Conservation (phyloP, 2,329 filamentous ascomycete species). For the Coniochaeta ligniaria region DNA sequence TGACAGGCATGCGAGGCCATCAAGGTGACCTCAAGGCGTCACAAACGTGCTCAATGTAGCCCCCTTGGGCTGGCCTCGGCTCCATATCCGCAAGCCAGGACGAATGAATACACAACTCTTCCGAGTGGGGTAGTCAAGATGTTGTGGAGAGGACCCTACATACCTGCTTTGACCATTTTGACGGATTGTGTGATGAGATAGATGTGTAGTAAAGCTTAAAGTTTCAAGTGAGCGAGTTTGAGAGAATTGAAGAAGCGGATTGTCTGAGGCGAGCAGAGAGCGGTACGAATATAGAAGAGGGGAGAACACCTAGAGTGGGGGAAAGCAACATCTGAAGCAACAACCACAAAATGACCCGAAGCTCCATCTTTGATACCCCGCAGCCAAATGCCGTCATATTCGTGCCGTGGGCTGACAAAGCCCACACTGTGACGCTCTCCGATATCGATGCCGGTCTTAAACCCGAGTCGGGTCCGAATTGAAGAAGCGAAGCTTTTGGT, state of each 20-base stretch:
- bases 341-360: background rate
- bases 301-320: background rate
- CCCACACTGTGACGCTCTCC: background rate
- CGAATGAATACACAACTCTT: background rate
- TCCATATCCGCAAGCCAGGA: background rate
- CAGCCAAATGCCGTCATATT: background rate
- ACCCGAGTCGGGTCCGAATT: background rate
- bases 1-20: background rate
- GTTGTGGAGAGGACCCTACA: constrained; percentile 27
- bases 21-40: background rate
- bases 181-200: constrained; percentile 31
- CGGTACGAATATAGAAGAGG: background rate
- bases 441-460: background rate
- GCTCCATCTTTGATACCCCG: background rate
- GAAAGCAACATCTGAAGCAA: background rate
- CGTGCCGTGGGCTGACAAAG: background rate
- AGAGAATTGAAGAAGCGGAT: background rate
- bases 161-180: constrained; percentile 99
- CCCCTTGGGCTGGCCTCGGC: background rate
- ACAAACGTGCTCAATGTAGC: background rate
- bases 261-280: background rate
- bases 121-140: background rate
- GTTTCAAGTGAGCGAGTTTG: background rate
- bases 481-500: background rate
- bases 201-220: background rate